Evolutionary conservation across 2,329 filamentous ascomycete species (phyloP).

Genomic region (Oidium heveae): DNA sequence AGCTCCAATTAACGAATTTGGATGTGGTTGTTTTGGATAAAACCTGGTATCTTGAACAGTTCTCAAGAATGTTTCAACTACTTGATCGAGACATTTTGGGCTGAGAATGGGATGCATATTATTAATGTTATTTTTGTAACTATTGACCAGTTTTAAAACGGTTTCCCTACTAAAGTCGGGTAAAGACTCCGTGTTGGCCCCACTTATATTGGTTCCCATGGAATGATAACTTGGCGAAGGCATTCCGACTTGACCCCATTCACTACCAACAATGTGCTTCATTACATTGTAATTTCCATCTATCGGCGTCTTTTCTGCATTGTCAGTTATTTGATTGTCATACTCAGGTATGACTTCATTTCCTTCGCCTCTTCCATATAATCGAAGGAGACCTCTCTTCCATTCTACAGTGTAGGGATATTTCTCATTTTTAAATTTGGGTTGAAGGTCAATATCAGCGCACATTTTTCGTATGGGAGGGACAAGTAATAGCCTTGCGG

Average conservation of each 20-base stretch:
- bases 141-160: constrained; percentile 27
- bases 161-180: constrained; percentile 26
- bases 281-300: constrained; percentile 24
- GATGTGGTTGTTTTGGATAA: constrained; percentile 8
- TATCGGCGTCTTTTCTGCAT: constrained; percentile 20
- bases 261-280: constrained; percentile 25
- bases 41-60: constrained; percentile 10
- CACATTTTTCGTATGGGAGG: constrained; percentile 36
- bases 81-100: constrained; percentile 23
- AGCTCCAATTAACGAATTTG: constrained; percentile 6
- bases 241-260: constrained; percentile 30
- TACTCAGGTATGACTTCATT: constrained; percentile 27
- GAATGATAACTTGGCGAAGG: constrained; percentile 6
- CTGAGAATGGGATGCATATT: constrained; percentile 40
- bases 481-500: constrained; percentile 56
- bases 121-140: constrained; percentile 34
- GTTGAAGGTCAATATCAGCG: constrained; percentile 20
- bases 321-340: constrained; percentile 14
- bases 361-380: constrained; percentile 61
- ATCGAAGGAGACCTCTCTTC: constrained; percentile 42
- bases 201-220: constrained; percentile 6
- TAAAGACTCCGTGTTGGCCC: constrained; percentile 19
- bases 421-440: constrained; percentile 30
- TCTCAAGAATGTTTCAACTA: constrained; percentile 12
- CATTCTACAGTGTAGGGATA: constrained; percentile 60